Evolutionary conservation across 176 grass and related monocot species (phyloP), one percentile per base, ranked within the genome.

Genomic region (Oryza meridionalis): DNA sequence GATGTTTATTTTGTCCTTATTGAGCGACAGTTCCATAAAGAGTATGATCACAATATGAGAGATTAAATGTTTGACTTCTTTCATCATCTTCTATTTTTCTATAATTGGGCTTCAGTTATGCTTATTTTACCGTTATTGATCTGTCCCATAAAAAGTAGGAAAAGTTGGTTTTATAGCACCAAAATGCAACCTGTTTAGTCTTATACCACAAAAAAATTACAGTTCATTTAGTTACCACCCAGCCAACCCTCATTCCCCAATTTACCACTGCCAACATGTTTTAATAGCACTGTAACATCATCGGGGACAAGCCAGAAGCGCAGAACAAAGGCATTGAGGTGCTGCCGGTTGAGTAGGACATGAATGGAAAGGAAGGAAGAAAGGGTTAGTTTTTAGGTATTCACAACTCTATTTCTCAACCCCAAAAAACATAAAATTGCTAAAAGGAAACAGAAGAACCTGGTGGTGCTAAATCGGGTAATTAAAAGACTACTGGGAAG

Each of bases 21-120:
- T 29, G 24, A 72, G 43, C 11, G n/a, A 72, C 43, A 62, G 15
- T 82, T 62, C 26, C 25, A 62, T 65, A n/a, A 78, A 25, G 49
- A 73, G 42, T 49, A 49, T 31, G 44, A 49, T 9, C 17, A 10
- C 22, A 11, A 61, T 42, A 40, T 42, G 70, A 49, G 70, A 49
- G 37, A 38, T 24, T 47, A 44, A 65, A 25, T 67, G 40, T 67
- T 37, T 46, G 42, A 79, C 16, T 15, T 31, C 25, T 10, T 49
- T 31, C 46, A 67, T 1, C 25, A 46, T n/a, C 24, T 19, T 44
- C 14, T 13, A 10, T 72, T 3, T 51, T 32, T 53, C 25, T 19
- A 51, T 21, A 29, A 32, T 51, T 2, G 8, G 8, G 6, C 29
- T 31, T 31, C 2, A 31, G 29, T 31, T 31, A 31, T 31, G 29